Evolutionary conservation across 352 stramenopile genomes (phyloP), one percentile per base, ranked within the genome.

Genomic region (Globisporangium irregulare): DNA sequence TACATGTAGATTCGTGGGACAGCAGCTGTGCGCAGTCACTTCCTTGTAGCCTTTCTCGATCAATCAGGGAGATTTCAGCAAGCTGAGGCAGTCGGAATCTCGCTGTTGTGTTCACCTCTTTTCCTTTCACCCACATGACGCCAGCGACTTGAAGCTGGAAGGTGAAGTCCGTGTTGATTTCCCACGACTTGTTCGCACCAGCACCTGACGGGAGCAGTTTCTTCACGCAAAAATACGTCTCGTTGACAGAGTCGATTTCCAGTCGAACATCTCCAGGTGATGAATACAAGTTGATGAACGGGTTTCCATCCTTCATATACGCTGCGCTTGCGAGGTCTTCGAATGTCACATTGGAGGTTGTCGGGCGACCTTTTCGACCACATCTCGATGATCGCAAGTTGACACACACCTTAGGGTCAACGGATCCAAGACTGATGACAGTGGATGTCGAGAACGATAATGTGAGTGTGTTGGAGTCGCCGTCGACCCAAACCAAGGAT

Each of bases 371-470:
- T 66, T 87, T 90, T 46, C 66, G 78, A 8, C 66, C 70, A 56
- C 86, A 94, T 36, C 70, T 70, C 2, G 75, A 68, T 0, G 86
- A 84, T 8, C 81, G 77, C 38, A 94, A 69, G 64, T 94, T 75
- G 46, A 91, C 74, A 50, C 86, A 94, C 3, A 94, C 81, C 66
- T 86, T 83, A 1, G 84, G 84, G 59, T 90, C 78, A 25, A 82
- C 70, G 18, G 82, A 91, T 34, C 81, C 77, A 25, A 74, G 73
- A 25, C 83, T 79, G 50, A 94, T 79, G 56, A 93, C 86, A 2
- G 84, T 89, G 4, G 86, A 88, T 9, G 85, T 92, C 25, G 83
- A 81, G 62, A 94, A 92, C 12, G 86, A 94, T 22, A 94, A n/a
- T 60, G 87, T 87, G 29, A 87, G 69, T 25, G 86, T 78, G 22